These are phyloP conservation scores for Hylodesmum podocarpum DNA, from an alignment of 306 rosid genomes.

Conservation along the genomic window DNA sequence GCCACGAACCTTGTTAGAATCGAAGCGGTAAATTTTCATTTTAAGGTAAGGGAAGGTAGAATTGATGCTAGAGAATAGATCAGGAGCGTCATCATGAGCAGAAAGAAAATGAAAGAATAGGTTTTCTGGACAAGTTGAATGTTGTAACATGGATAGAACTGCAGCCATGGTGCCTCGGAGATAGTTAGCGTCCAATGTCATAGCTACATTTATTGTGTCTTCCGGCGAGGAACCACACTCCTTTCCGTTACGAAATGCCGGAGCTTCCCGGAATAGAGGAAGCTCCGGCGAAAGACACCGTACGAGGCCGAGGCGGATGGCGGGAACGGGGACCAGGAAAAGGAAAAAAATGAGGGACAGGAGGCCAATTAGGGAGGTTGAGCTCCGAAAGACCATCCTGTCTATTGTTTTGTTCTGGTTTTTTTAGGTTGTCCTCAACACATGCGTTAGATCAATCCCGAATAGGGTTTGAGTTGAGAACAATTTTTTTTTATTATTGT, in stretches of 20 bases:
- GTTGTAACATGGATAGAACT: conserved; percentile 57
- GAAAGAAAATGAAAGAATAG: conserved; percentile 59
- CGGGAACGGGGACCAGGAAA: conserved; percentile 11
- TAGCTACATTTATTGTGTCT: conserved; percentile 53
- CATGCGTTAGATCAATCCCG: too few relatives aligned
- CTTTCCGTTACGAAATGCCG: conserved; percentile 54
- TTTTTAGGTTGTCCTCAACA: not conserved
- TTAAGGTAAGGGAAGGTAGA: conserved; percentile 63
- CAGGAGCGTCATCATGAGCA: conserved; percentile 20
- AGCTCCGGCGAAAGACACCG: not conserved
- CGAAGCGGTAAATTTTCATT: conserved; percentile 45
- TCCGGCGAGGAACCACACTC: conserved; percentile 36
- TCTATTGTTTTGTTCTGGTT: not conserved
- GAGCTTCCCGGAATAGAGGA: conserved; percentile 65
- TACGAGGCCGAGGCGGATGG: conserved; percentile 46
- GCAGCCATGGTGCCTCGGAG: conserved; percentile 75
- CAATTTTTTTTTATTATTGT: too few relatives aligned
- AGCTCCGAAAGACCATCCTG: conserved; percentile 70
- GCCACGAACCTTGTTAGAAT: conserved; percentile 41
- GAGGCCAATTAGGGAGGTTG: conserved; percentile 55
- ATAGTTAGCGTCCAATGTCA: conserved; percentile 74
- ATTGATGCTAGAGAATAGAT: conserved; percentile 46
- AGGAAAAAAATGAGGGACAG: conserved; percentile 50
- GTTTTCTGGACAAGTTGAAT: conserved; percentile 63
- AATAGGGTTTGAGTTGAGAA: too few relatives aligned